Base-by-base conservation (phyloP, 495 filamentous ascomycete genomes). In the Aspergillus leporis region DNA sequence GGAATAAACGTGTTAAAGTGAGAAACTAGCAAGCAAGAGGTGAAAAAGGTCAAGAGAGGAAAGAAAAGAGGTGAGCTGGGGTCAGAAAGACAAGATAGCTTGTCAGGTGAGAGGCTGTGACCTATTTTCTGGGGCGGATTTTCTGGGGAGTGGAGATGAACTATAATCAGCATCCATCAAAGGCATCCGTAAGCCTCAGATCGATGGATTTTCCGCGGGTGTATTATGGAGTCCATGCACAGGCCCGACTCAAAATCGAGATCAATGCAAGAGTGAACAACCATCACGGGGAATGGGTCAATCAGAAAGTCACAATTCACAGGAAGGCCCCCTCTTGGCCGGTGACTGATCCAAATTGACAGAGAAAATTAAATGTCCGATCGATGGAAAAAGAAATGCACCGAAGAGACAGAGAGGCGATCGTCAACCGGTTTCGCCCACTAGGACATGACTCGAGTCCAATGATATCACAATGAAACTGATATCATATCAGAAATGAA, bases 61-160 rank as follows among this genome's bases (percentile, higher is more conserved):
- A 23, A 22, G 43, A 23, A n/a, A 41, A 22, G 43, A 22, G 41
- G 18, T 18, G 41, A 45, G 18, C 16, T 1, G 2, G 41, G 16
- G n/a, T 45, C 16, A 45, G 41, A 45, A 7, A 19, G n/a, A 45
- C 34, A 18, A 21, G 21, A 4, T 21, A 2, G 13, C 43, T 23
- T 23, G 43, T 47, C 43, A 47, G 43, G 43, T 47, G 43, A 47
- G 43, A 47, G 43, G 43, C 43, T 47, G 43, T 47, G 43, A 47
- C 43, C 43, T 47, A 47, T 22, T 47, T 47, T 21, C 41, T 45
- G 41, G 41, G 41, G 41, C 41, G 41, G 41, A 45, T 45, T 45
- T 47, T 47, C 43, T 47, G 43, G 19, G 43, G 43, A 47, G 19
- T 9, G 19, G 41, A 45, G 41, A 45, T 18, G 18, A 45, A 45